These are phyloP conservation scores for Athelia sp. DNA, from an alignment of 1,284 basidiomycete genomes.

Conservation along the genomic window DNA sequence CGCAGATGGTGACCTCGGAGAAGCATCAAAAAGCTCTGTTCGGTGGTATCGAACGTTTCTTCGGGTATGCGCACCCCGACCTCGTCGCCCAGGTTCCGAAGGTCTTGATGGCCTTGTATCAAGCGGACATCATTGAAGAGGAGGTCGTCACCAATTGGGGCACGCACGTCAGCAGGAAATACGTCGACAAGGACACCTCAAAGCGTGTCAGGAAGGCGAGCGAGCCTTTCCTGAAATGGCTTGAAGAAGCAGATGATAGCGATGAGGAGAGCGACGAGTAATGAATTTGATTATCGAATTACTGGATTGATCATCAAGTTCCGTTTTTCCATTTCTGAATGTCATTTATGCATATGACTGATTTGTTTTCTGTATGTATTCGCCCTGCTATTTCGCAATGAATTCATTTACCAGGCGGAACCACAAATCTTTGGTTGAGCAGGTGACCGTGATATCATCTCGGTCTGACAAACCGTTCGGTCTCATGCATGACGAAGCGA, in stretches of 20 bases:
- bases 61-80: slow-evolving; percentile 67
- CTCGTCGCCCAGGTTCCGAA: slow-evolving; percentile 75
- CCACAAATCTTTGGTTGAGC: too few species aligned
- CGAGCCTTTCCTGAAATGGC: slow-evolving; percentile 89
- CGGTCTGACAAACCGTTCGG: too few species aligned
- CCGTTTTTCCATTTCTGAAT: not conserved
- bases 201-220: slow-evolving; percentile 96
- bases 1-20: slow-evolving; percentile 73
- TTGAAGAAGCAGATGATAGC: slow-evolving; percentile 53
- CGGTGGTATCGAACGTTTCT: slow-evolving; percentile 84
- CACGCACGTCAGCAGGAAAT: slow-evolving; percentile 97
- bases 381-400: too few species aligned
- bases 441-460: too few species aligned
- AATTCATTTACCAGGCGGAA: too few species aligned
- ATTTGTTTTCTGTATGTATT: too few species aligned
- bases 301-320: too few species aligned
- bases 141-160: slow-evolving; percentile 91
- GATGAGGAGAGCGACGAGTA: slow-evolving; percentile 39
- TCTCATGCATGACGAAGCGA: too few species aligned
- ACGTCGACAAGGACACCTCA: slow-evolving; percentile 91
- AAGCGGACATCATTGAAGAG: slow-evolving; percentile 91
- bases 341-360: too few species aligned
- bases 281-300: slow-evolving; percentile 8
- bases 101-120: slow-evolving; percentile 94
- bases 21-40: slow-evolving; percentile 95